Percentiles rank a stretch among this genome's conserved stretches.
Conservation (phyloP, 768 basidiomycete genomes). For the Boletus huronensis region DNA sequence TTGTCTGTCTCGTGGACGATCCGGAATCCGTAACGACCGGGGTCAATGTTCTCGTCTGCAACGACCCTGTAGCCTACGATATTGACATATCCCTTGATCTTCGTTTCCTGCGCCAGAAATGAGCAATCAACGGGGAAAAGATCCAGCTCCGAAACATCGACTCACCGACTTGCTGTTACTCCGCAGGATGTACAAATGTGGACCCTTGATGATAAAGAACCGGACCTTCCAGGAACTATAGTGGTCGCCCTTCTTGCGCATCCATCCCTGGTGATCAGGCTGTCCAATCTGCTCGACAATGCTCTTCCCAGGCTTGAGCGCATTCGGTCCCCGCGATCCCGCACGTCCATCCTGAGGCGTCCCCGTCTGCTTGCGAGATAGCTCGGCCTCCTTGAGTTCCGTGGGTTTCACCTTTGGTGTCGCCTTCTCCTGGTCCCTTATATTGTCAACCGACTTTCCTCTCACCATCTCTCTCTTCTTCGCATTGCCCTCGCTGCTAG, state of each 20-base stretch:
- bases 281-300: conserved; percentile 89
- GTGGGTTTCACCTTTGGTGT: conserved; percentile 13
- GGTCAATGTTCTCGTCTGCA: conserved; percentile 87
- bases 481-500: conserved; percentile 19
- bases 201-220: conserved; percentile 91
- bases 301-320: conserved; percentile 59
- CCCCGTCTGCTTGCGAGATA: conserved; percentile 56
- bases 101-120: conserved; percentile 62
- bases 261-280: conserved; percentile 88
- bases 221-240: conserved; percentile 92
- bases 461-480: conserved; percentile 19
- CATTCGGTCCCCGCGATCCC: conserved; percentile 29
- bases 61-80: conserved; percentile 89
- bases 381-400: conserved; percentile 34
- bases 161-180: conserved; percentile 55
- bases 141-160: background rate
- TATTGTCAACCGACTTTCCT: conserved; percentile 22
- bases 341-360: conserved; percentile 27
- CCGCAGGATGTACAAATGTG: conserved; percentile 84
- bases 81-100: conserved; percentile 95
- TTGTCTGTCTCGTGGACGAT: conserved; percentile 87
- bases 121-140: background rate
- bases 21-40: conserved; percentile 92
- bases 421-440: conserved; percentile 19
- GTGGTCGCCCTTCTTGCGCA: conserved; percentile 92